phyloP scores from a whole-genome alignment of 352 stramenopile species.

The Globisporangium paddicum region DNA sequence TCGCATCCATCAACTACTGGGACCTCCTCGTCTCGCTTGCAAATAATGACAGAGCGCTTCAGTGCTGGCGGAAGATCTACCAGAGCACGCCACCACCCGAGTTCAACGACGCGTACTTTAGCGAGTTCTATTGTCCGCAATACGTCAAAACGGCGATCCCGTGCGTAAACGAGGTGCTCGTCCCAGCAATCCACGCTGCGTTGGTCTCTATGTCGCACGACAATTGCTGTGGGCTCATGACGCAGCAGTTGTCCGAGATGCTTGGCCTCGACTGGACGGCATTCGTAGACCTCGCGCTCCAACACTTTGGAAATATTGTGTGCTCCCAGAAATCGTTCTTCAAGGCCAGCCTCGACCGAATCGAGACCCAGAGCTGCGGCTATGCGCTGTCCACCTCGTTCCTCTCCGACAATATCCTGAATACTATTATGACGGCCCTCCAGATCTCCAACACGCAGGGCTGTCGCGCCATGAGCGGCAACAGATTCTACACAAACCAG shows the following conservation, averaged over 20 bases:
- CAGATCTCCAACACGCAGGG: slow-evolving; percentile 1
- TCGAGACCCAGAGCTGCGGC: not conserved
- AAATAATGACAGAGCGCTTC: not conserved
- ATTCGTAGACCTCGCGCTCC: not conserved
- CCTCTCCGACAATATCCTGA: not conserved
- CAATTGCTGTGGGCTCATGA: not conserved
- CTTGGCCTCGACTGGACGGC: not conserved
- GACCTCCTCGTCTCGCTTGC: not conserved
- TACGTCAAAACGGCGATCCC: not conserved
- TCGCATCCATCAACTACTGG: slow-evolving; percentile 1
- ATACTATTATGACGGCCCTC: not conserved
- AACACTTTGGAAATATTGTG: not conserved
- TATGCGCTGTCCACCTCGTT: not conserved
- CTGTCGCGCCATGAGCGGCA: not conserved
- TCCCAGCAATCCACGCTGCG: not conserved
- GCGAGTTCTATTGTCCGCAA: not conserved
- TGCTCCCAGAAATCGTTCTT: slow-evolving; percentile 1
- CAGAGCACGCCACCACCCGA: not conserved
- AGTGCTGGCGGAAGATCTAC: not conserved
- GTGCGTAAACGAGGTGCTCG: not conserved
- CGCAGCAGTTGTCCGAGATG: not conserved
- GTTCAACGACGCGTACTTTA: not conserved
- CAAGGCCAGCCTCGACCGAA: not conserved
- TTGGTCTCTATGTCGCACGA: not conserved
- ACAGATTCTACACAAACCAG: not conserved